These are phyloP conservation scores for Striga hermonthica DNA, from an alignment of 305 asterid genomes.

Conservation along the genomic window DNA sequence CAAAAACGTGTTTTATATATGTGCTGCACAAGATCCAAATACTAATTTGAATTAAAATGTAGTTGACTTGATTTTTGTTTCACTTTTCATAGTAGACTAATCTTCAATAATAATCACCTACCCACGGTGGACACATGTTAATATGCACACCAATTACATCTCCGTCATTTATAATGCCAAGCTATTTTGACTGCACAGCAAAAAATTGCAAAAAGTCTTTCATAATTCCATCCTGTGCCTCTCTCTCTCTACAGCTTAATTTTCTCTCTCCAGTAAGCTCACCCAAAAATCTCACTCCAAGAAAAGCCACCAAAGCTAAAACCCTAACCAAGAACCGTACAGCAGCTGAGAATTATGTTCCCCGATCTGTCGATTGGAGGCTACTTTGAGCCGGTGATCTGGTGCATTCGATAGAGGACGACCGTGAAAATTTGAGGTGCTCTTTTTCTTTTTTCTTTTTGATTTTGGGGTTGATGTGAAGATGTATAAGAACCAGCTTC, in stretches of 20 bases:
- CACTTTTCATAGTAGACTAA: no score
- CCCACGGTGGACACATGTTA: no score
- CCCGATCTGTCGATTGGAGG: neutral
- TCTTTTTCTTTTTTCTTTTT: neutral
- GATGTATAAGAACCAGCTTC: constrained; percentile 84
- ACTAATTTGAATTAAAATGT: no score
- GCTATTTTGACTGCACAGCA: constrained; percentile 35
- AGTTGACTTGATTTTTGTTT: no score
- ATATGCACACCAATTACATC: no score
- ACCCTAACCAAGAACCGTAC: neutral
- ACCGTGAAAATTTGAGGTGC: constrained; percentile 25
- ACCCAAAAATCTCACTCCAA: constrained; percentile 20
- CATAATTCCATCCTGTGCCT: neutral
- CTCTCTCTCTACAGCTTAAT: constrained; percentile 19
- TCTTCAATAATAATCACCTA: no score
- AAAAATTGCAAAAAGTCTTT: neutral
- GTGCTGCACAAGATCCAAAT: no score
- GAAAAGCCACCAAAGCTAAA: neutral
- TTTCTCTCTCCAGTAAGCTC: constrained; percentile 24
- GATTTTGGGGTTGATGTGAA: constrained; percentile 27
- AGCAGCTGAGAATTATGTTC: neutral
- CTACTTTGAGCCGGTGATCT: neutral
- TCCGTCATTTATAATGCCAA: constrained; percentile 29
- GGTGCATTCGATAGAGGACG: constrained; percentile 16
- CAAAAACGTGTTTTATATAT: no score